Percentiles rank a stretch among this genome's conserved stretches.
Conservation (phyloP, 208 protist species). For the Trypanosoma platydactyli region DNA sequence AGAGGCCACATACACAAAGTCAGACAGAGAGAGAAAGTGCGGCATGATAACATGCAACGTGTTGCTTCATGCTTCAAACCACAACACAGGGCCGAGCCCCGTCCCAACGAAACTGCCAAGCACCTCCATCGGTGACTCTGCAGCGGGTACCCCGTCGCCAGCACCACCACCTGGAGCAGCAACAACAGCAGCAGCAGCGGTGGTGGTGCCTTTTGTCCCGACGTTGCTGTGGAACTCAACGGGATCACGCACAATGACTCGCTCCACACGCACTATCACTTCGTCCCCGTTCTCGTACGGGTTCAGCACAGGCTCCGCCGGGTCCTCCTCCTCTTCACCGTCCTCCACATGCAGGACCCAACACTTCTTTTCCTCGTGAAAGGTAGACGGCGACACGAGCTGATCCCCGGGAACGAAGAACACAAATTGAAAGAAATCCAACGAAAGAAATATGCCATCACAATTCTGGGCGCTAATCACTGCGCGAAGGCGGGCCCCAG, state of each 20-base stretch:
- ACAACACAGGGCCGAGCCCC: slow-evolving; percentile 66
- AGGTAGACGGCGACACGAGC: slow-evolving; percentile 59
- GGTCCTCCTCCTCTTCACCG: slow-evolving; percentile 17
- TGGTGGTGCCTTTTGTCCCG: slow-evolving; percentile 3
- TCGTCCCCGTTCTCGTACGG: slow-evolving; percentile 63
- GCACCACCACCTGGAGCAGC: background rate
- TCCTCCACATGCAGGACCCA: slow-evolving; percentile 81
- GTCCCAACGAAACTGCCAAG: slow-evolving; percentile 68
- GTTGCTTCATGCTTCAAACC: slow-evolving; percentile 48
- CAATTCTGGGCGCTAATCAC: slow-evolving; percentile 47
- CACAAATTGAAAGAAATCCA: slow-evolving; percentile 69
- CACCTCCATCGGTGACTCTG: slow-evolving; percentile 57
- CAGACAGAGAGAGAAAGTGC: background rate
- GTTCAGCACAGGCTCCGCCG: slow-evolving; percentile 35
- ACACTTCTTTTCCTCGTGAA: slow-evolving; percentile 33
- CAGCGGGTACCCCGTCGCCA: background rate
- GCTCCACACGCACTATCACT: slow-evolving; percentile 62
- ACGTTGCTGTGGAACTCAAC: slow-evolving; percentile 21
- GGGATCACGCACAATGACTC: slow-evolving; percentile 41
- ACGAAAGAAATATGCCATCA: slow-evolving; percentile 46
- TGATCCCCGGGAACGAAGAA: slow-evolving; percentile 55
- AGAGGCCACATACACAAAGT: no score
- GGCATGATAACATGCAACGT: background rate
- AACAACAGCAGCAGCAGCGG: slow-evolving; percentile 2
- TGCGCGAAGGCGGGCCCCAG: slow-evolving; percentile 56